Conservation (phyloP, 2,329 filamentous ascomycete genomes). For the Fusarium newnesense region DNA sequence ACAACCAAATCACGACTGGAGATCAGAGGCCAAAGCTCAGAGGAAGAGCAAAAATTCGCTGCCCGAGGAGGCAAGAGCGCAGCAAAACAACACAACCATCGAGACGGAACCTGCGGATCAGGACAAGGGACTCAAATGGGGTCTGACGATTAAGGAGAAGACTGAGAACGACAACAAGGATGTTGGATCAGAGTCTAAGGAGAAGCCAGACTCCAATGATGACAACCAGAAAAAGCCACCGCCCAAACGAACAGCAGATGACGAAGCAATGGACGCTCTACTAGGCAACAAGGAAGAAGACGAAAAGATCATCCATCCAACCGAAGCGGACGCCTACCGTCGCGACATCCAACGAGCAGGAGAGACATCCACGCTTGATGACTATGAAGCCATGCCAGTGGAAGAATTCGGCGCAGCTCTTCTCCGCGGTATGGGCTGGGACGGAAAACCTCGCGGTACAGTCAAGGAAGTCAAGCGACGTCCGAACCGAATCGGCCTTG, state of each 20-base stretch:
- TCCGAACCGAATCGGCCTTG: conserved; percentile 86
- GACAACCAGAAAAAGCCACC: conserved; percentile 6
- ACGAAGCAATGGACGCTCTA: conserved; percentile 73
- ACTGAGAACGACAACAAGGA: conserved; percentile 64
- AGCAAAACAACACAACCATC: conserved; percentile 47
- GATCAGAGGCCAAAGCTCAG: conserved; percentile 61
- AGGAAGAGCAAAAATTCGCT: conserved; percentile 64
- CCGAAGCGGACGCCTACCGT: conserved; percentile 75
- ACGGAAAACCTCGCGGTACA: conserved; percentile 69
- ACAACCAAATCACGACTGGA: conserved; percentile 71
- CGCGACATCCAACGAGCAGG: conserved; percentile 78
- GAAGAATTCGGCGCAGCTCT: conserved; percentile 94
- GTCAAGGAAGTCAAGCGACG: conserved; percentile 75
- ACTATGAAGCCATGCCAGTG: conserved; percentile 89
- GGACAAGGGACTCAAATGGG: conserved; percentile 66
- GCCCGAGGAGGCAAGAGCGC: conserved; percentile 65
- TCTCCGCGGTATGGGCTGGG: conserved; percentile 95
- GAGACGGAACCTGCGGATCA: conserved; percentile 56
- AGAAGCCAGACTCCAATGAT: conserved; percentile 13
- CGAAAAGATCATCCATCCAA: conserved; percentile 64
- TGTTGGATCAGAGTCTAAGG: conserved; percentile 3
- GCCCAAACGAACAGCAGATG: conserved; percentile 50
- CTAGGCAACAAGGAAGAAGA: conserved; percentile 63
- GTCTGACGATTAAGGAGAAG: conserved; percentile 58
- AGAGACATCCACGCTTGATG: conserved; percentile 79